These are phyloP conservation scores for Murraya koenigii DNA, from an alignment of 345 rosid genomes.

Conservation along the genomic window DNA sequence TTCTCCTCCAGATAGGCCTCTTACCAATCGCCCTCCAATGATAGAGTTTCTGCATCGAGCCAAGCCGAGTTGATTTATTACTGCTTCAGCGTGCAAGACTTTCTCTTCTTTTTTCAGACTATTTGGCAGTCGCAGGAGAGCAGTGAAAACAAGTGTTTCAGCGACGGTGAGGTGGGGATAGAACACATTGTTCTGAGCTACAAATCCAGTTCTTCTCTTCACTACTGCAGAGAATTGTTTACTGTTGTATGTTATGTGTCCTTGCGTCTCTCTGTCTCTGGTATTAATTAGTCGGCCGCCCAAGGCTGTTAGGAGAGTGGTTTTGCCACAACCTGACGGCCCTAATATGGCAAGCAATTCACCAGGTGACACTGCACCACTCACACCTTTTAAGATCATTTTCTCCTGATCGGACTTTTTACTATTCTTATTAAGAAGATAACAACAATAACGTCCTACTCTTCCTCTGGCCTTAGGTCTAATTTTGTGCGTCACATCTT, in stretches of 20 bases:
- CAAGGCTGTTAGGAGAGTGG: slow-evolving; percentile 52
- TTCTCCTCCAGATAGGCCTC: slow-evolving; percentile 65
- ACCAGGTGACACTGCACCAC: slow-evolving; percentile 48
- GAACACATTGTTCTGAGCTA: slow-evolving; percentile 48
- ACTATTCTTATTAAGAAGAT: too few relatives aligned
- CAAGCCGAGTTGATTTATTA: slow-evolving; percentile 43
- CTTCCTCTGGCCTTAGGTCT: too few relatives aligned
- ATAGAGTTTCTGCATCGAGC: slow-evolving; percentile 42
- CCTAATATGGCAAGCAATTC: slow-evolving; percentile 61
- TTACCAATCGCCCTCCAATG: slow-evolving; percentile 35
- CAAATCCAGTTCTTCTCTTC: slow-evolving; percentile 51
- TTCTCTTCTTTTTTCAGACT: slow-evolving; percentile 35
- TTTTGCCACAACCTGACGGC: slow-evolving; percentile 68
- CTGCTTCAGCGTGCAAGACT: slow-evolving; percentile 45
- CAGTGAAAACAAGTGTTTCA: slow-evolving; percentile 58
- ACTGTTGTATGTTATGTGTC: slow-evolving; percentile 46
- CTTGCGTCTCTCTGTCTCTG: slow-evolving; percentile 13
- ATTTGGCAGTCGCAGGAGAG: slow-evolving; percentile 48
- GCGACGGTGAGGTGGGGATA: slow-evolving; percentile 57
- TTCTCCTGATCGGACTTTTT: slow-evolving; percentile 16
- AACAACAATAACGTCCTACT: too few relatives aligned
- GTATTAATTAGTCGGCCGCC: slow-evolving; percentile 38
- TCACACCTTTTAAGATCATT: slow-evolving; percentile 44
- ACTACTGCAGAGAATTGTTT: slow-evolving; percentile 40
- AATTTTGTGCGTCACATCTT: too few relatives aligned